Evolutionary conservation across 1,284 basidiomycete species (phyloP), one percentile per base, ranked within the genome.

Genomic region (Sparassis latifolia): DNA sequence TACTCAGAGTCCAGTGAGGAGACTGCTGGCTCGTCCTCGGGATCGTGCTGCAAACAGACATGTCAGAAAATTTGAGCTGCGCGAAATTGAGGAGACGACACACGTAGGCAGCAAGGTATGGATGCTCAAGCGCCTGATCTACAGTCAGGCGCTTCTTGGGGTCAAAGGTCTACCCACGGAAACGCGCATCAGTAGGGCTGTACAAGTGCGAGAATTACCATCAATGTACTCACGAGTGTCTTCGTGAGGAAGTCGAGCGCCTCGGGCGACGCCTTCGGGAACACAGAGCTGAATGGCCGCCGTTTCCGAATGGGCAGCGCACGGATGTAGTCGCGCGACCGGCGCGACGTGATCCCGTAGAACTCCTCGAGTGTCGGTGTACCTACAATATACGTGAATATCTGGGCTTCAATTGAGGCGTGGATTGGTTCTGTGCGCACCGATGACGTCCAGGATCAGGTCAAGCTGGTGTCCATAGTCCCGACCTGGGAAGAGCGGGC

Each of bases 381-480:
- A 40, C 82, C 78, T 77, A 61, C 39, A 29, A 28, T 4, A 33
- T 20, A 33, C 33, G 46, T 7, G 46, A 50, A 20, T 20, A 20
- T 20, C 20, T 20, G 20, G 20, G 20, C 20, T 20, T 20, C 20
- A 20, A 20, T 20, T 20, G 20, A 20, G 20, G 20, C 20, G 20
- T 20, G 20, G 20, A 20, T 20, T 20, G 20, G 20, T 20, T 20
- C 20, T 20, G 52, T 4, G 47, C 51, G 48, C 48, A 65, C 88
- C 92, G 50, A 93, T 83, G n/a, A 93, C 85, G 63, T 93, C 88
- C 47, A 94, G 77, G 61, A 93, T 92, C 53, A 93, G 76, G 44
- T 84, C 80, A 28, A 94, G 80, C 63, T 94, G 92, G 66, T 93
- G 86, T 61, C 90, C 86, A 68, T 89, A 94, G 71, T 94, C 92